Percentiles rank a stretch among this genome's conserved stretches.
phyloP scores from a whole-genome alignment of 768 basidiomycete genomes.

The Boletellus ananas region DNA sequence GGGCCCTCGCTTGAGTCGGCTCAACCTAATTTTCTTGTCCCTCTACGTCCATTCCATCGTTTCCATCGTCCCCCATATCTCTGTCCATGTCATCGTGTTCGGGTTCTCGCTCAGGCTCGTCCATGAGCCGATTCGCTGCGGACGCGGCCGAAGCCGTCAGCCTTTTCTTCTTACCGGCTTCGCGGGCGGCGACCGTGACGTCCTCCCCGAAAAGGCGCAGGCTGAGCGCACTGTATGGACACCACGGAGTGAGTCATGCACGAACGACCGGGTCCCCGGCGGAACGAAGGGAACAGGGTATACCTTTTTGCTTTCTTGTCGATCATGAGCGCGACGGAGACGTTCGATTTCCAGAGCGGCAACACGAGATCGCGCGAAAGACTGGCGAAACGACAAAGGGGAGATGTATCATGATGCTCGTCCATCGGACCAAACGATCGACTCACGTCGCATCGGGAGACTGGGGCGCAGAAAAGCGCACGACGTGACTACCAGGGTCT shows the following conservation, averaged over 20 bases:
- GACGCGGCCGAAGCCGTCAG: background rate
- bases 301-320: slow-evolving; percentile 97
- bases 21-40: slow-evolving; percentile 5
- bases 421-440: background rate
- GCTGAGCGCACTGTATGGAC: slow-evolving; percentile 67
- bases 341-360: slow-evolving; percentile 94
- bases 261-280: too few relatives aligned
- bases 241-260: background rate
- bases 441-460: slow-evolving; percentile 54
- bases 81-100: slow-evolving; percentile 3
- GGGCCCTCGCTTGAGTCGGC: too few relatives aligned
- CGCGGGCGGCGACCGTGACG: slow-evolving; percentile 51
- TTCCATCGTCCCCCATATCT: slow-evolving; percentile 4
- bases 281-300: slow-evolving; percentile 6
- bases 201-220: slow-evolving; percentile 82
- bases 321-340: slow-evolving; percentile 86
- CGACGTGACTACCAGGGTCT: slow-evolving; percentile 72
- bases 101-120: slow-evolving; percentile 1
- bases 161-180: slow-evolving; percentile 29
- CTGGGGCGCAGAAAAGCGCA: slow-evolving; percentile 59
- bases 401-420: background rate
- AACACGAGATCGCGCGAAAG: slow-evolving; percentile 77
- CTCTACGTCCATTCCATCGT: slow-evolving; percentile 11
- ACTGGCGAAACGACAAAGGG: slow-evolving; percentile 32
- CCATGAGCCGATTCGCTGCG: background rate